Base-by-base conservation (phyloP, 768 basidiomycete species). In the Xerocomellus chrysenteron region DNA sequence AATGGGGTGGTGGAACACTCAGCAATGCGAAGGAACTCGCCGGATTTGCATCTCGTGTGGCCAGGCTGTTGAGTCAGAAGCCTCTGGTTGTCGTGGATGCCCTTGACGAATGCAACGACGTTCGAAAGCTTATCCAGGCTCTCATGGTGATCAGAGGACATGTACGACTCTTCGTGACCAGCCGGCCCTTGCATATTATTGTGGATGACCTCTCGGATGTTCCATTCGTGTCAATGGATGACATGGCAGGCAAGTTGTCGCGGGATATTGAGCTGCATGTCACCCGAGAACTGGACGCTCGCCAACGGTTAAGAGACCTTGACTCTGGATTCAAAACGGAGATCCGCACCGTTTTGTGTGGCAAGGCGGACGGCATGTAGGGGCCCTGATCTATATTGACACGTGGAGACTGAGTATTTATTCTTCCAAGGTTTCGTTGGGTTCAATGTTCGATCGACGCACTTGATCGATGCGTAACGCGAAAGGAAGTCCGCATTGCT, bases 61-160 rank as follows among this genome's bases (percentile, higher is more conserved):
- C 55, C 1, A 14, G 11, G 4, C 24, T 46, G 2, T 24, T 2
- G 11, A 12, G 0, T 16, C 40, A 32, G 35, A 37, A 32, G 16
- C 54, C 52, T 28, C 1, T 47, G n/a, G 39, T 56, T 6, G 6
- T 56, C 4, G 51, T 56, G 5, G 55, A 57, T 57, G 56, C 51
- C 4, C 56, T 57, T 13, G 55, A 57, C 16, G 56, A 57, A 32
- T 57, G 52, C 26, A 36, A 47, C 6, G 46, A 57, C 19, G 13
- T 42, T 17, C 30, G 11, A 7, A n/a, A 16, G 1, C 52, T 57
- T 1, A 16, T 57, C 5, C 32, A 43, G 45, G 44, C 50, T 42
- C 56, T 57, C 24, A 42, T n/a, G 24, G 14, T 17, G 19, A 13
- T 54, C 33, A 47, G 9, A 9, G 8, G n/a, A 2, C 17, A 30